These are phyloP conservation scores for Candida sanyiensis DNA, from an alignment of 805 yeast genomes.

Conservation along the genomic window DNA sequence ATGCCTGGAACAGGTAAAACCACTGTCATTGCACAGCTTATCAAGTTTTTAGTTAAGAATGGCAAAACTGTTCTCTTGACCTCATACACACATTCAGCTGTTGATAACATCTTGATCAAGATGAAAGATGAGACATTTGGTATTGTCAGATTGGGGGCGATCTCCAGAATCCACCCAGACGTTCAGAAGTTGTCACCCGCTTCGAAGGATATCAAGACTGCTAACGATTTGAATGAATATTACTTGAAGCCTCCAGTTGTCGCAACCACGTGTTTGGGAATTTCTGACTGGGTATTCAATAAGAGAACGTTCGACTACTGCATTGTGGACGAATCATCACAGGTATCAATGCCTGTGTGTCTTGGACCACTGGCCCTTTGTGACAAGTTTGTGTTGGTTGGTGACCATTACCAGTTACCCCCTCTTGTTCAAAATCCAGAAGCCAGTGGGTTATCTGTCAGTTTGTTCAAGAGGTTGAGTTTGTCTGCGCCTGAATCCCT, in stretches of 20 bases:
- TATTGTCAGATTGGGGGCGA: slow-evolving; percentile 64
- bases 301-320: slow-evolving; percentile 77
- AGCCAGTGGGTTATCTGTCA: slow-evolving; percentile 61
- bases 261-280: slow-evolving; percentile 84
- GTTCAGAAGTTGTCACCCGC: slow-evolving; percentile 49
- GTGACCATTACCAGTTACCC: slow-evolving; percentile 91
- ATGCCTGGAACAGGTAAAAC: slow-evolving; percentile 99
- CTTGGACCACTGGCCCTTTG: slow-evolving; percentile 80
- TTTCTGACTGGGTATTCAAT: slow-evolving; percentile 55
- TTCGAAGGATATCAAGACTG: slow-evolving; percentile 33
- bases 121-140: slow-evolving; percentile 41
- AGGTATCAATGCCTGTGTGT: slow-evolving; percentile 85
- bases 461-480: slow-evolving; percentile 71
- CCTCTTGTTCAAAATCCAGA: slow-evolving; percentile 71
- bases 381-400: slow-evolving; percentile 83
- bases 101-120: slow-evolving; percentile 83
- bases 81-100: slow-evolving; percentile 93
- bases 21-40: slow-evolving; percentile 76
- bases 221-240: slow-evolving; percentile 40
- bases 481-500: slow-evolving; percentile 69
- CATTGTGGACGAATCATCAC: slow-evolving; percentile 95
- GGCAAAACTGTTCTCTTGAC: slow-evolving; percentile 71
- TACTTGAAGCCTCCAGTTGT: slow-evolving; percentile 64
- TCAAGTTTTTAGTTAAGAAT: slow-evolving; percentile 50
- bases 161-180: slow-evolving; percentile 54